A percentile compares a stretch with the other conserved stretches of the same genome.
phyloP scores from a whole-genome alignment of 352 stramenopile genomes.

The Bremia lactucae region DNA sequence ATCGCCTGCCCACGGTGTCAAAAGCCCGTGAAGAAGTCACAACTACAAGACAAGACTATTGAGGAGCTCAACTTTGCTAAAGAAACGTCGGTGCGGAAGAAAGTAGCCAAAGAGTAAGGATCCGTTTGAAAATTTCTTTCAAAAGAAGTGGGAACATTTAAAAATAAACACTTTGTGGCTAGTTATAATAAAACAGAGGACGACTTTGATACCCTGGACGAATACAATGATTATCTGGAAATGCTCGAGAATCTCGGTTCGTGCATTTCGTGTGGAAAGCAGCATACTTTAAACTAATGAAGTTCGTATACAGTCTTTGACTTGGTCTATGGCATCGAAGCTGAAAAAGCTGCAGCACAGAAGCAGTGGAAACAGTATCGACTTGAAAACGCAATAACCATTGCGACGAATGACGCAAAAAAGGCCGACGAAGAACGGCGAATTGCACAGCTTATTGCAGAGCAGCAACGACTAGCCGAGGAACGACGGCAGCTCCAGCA shows the following conservation, averaged over 20 bases:
- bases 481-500: constrained; percentile 70
- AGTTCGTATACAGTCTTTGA: constrained; percentile 51
- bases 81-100: constrained; percentile 79
- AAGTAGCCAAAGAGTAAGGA: constrained; percentile 72
- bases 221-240: constrained; percentile 84
- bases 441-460: constrained; percentile 73
- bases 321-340: constrained; percentile 69
- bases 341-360: constrained; percentile 53
- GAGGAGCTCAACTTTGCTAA: constrained; percentile 84
- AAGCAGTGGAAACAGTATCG: constrained; percentile 84
- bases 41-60: constrained; percentile 83
- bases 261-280: too few species aligned
- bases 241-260: constrained; percentile 77
- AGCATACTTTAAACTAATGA: too few species aligned
- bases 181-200: constrained; percentile 86
- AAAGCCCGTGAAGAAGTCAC: constrained; percentile 83
- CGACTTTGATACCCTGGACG: constrained; percentile 78
- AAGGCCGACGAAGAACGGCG: constrained; percentile 80
- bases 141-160: too few species aligned
- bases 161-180: constrained; percentile 1
- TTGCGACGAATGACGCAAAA: constrained; percentile 79
- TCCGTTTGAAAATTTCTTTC: too few species aligned
- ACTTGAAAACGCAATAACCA: constrained; percentile 67
- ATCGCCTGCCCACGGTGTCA: constrained; percentile 72
- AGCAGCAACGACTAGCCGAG: constrained; percentile 70